These are phyloP conservation scores for Chaetomium tenue DNA, from an alignment of 495 filamentous ascomycete genomes.

Conservation along the genomic window DNA sequence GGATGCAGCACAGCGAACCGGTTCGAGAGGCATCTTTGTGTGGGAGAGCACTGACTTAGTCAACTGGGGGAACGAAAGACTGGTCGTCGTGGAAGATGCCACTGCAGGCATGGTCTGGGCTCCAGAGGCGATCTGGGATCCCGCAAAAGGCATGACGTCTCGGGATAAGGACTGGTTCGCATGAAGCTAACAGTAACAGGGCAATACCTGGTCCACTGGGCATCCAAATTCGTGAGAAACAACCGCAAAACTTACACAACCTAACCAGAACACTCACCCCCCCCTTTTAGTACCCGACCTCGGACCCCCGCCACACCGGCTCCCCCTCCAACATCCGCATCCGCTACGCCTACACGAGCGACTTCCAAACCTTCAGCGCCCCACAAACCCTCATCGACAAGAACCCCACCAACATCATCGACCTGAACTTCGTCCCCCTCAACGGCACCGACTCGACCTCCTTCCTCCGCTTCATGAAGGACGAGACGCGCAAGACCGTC, in stretches of 20 bases:
- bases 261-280: constrained; percentile 8
- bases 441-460: constrained; percentile 32
- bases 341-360: constrained; percentile 46
- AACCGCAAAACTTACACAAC: not conserved
- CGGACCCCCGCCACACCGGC: constrained; percentile 41
- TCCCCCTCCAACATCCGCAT: constrained; percentile 43
- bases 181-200: constrained; percentile 16
- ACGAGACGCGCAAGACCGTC: constrained; percentile 52
- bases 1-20: constrained; percentile 52
- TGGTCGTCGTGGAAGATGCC: constrained; percentile 49
- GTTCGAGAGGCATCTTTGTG: constrained; percentile 51
- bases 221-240: constrained; percentile 48
- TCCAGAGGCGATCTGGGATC: constrained; percentile 54
- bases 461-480: constrained; percentile 54
- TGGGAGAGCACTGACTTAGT: constrained; percentile 54
- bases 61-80: constrained; percentile 48
- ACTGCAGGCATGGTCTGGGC: constrained; percentile 58
- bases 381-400: constrained; percentile 48
- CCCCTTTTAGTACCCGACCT: constrained; percentile 39
- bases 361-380: constrained; percentile 44
- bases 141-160: constrained; percentile 38
- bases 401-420: constrained; percentile 46
- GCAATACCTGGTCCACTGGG: constrained; percentile 55
- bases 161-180: too few species aligned
- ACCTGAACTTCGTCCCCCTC: constrained; percentile 44